Percentiles rank a stretch among this genome's conserved stretches.
phyloP scores from a whole-genome alignment of 2,329 filamentous ascomycete genomes.

The Exophiala xenobiotica region DNA sequence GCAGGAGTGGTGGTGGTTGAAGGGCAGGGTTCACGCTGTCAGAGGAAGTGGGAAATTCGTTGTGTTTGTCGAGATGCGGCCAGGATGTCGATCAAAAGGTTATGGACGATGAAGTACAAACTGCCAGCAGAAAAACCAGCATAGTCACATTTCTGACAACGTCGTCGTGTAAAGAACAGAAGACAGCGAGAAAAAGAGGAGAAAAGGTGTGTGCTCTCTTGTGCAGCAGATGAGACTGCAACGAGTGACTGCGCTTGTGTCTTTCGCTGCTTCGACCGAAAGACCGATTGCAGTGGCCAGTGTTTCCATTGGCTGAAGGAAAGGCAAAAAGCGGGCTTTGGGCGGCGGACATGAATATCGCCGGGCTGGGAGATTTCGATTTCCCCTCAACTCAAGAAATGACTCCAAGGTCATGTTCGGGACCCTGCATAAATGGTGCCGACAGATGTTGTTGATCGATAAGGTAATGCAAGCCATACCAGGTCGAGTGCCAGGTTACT shows the following conservation, averaged over 20 bases:
- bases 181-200: background rate
- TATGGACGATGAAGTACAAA: slow-evolving; percentile 2
- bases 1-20: slow-evolving; percentile 2
- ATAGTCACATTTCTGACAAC: slow-evolving; percentile 14
- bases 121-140: slow-evolving; percentile 13
- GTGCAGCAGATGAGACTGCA: background rate
- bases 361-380: background rate
- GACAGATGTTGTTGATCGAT: background rate
- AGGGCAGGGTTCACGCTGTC: slow-evolving; percentile 10
- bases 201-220: slow-evolving; percentile 9
- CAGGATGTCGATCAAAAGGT: slow-evolving; percentile 4
- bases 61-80: slow-evolving; percentile 8
- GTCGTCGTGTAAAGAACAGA: background rate
- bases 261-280: background rate
- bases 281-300: background rate
- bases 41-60: slow-evolving; percentile 13
- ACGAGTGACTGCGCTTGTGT: background rate
- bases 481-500: too few relatives aligned
- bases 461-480: too few relatives aligned
- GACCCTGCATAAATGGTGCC: background rate
- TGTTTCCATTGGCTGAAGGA: background rate
- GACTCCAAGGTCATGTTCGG: background rate
- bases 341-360: background rate
- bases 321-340: background rate
- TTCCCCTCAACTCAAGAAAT: too few relatives aligned